Percentiles rank a stretch among this genome's conserved stretches.
Conservation (phyloP, 192 early-diverging fungal species). For the Phlyctochytrium arcticum region DNA sequence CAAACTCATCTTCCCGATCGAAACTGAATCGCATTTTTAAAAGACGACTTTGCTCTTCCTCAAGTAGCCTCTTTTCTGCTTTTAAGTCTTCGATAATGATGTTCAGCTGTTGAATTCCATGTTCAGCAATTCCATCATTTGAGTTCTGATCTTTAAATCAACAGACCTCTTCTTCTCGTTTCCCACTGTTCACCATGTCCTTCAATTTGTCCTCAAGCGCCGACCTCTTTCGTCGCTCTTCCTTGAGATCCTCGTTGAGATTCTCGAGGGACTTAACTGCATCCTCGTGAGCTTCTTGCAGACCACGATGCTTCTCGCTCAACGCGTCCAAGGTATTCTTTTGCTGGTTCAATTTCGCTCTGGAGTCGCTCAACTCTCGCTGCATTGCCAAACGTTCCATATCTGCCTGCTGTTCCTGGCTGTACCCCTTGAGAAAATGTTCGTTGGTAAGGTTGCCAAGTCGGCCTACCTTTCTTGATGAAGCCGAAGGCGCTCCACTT, state of each 20-base stretch:
- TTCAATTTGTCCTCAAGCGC: conserved; percentile 35
- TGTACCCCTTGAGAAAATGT: conserved; percentile 10
- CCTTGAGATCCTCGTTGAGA: conserved; percentile 44
- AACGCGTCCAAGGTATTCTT: conserved; percentile 21
- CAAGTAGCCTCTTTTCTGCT: conserved; percentile 43
- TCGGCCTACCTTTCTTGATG: conserved; percentile 7
- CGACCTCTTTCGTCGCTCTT: conserved; percentile 36
- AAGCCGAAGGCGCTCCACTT: neutral
- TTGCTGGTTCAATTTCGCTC: conserved; percentile 25
- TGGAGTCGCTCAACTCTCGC: conserved; percentile 35
- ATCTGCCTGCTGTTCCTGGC: conserved; percentile 37
- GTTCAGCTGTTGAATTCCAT: conserved; percentile 25
- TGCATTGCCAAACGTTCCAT: conserved; percentile 43
- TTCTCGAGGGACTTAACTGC: conserved; percentile 30
- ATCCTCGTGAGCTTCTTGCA: conserved; percentile 38
- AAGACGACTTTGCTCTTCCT: conserved; percentile 41
- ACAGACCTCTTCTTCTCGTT: conserved; percentile 26
- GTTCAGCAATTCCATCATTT: too few relatives aligned
- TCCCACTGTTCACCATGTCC: conserved; percentile 7
- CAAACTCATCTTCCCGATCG: conserved; percentile 40
- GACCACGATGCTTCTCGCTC: conserved; percentile 36
- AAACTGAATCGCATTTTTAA: conserved; percentile 36
- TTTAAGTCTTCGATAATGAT: conserved; percentile 47
- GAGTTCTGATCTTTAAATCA: too few relatives aligned
- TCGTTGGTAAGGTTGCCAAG: neutral